Evolutionary conservation across 805 yeast species (phyloP).

Genomic region (Citeromyces matritensis): DNA sequence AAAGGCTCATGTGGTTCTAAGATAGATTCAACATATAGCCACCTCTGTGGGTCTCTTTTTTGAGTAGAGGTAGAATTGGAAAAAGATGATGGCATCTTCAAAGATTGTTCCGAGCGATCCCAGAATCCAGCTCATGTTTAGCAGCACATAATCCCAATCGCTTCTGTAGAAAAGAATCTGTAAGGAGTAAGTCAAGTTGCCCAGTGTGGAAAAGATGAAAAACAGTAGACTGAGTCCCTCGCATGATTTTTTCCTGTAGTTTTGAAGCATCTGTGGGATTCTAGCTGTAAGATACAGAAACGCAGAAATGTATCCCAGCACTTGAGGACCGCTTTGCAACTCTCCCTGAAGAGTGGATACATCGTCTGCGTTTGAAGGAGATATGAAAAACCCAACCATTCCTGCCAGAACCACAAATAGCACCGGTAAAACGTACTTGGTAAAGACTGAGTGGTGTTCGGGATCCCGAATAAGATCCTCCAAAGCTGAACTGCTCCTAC

Average conservation of each 20-base stretch:
- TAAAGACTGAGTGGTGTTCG: constrained; percentile 26
- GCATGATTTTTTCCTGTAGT: constrained; percentile 63
- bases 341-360: constrained; percentile 7
- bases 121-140: constrained; percentile 62
- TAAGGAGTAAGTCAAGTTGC: constrained; percentile 62
- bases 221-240: constrained; percentile 76
- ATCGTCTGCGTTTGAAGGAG: constrained; percentile 11
- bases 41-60: constrained; percentile 7
- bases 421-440: constrained; percentile 41
- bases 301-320: constrained; percentile 61
- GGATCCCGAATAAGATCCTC: constrained; percentile 35
- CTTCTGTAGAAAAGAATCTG: constrained; percentile 55
- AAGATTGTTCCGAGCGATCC: constrained; percentile 68
- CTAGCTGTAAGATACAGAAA: constrained; percentile 56
- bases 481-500: constrained; percentile 18
- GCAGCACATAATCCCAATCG: constrained; percentile 41
- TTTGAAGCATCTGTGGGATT: constrained; percentile 73
- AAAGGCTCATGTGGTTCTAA: constrained; percentile 76
- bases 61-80: constrained; percentile 52
- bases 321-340: constrained; percentile 40
- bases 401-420: constrained; percentile 52
- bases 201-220: constrained; percentile 59
- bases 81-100: constrained; percentile 52
- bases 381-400: constrained; percentile 36
- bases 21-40: too few species aligned